Evolutionary conservation across 129 eudicot species (phyloP).

Genomic region (Arctium lappa): DNA sequence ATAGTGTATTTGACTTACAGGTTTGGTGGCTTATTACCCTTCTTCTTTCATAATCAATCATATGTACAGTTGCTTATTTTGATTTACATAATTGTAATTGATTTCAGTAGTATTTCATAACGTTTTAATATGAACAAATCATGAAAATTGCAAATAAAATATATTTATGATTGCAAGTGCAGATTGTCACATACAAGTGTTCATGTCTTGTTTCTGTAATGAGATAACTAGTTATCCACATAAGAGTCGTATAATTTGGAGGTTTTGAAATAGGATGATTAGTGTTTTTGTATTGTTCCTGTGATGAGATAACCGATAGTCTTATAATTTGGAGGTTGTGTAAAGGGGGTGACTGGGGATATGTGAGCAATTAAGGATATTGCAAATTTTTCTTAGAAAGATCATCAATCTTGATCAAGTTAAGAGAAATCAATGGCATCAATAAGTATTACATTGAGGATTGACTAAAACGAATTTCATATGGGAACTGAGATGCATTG

Average conservation of each 20-base stretch:
- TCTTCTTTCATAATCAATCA: not conserved
- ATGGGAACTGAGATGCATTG: too few relatives aligned
- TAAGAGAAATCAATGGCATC: too few relatives aligned
- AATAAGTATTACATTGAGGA: too few relatives aligned
- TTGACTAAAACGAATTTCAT: too few relatives aligned
- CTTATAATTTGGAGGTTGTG: too few relatives aligned
- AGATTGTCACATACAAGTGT: not conserved
- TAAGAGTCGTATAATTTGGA: not conserved
- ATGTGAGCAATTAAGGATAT: too few relatives aligned
- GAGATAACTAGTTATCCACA: not conserved
- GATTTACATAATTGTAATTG: not conserved
- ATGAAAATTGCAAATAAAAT: not conserved
- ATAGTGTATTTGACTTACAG: not conserved
- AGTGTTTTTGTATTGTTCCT: too few relatives aligned
- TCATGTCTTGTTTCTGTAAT: not conserved
- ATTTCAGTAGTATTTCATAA: not conserved
- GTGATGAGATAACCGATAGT: too few relatives aligned
- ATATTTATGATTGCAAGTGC: not conserved
- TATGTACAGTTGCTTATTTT: not conserved
- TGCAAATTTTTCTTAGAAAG: too few relatives aligned
- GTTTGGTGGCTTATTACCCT: not conserved
- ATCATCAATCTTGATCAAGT: too few relatives aligned
- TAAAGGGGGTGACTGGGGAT: too few relatives aligned
- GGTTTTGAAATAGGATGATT: not conserved
- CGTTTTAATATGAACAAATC: too few relatives aligned